Base-by-base conservation (phyloP, 2,329 filamentous ascomycete species). In the Colletotrichum neosansevieriae region DNA sequence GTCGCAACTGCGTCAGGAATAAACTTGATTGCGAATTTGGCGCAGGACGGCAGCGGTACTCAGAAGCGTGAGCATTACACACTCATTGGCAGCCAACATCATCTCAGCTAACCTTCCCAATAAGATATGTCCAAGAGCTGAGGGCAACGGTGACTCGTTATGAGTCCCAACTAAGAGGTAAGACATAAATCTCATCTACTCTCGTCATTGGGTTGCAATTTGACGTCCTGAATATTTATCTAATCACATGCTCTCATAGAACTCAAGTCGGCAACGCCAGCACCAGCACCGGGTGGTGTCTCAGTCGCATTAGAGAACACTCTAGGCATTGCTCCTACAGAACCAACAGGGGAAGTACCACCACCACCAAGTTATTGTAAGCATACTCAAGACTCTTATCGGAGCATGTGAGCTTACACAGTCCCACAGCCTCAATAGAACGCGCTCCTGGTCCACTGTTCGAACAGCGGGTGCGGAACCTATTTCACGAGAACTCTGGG, bases 1-100 rank as follows among this genome's bases (percentile, higher is more conserved):
- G 77, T 49, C 75, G 75, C 9, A 77, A 75, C 6, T 78, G 77
- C 56, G 75, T 73, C 32, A 76, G 76, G 61, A 76, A 77, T 32
- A 76, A 76, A 42, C 60, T 78, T 4, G 71, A 74, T 0, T 78
- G 77, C 60, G 73, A 78, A 29, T 78, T 78, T 71, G 76, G 78
- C 47, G 67, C 57, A 19, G 63, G 63, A 24, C 54, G 70, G n/a
- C 65, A 70, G 56, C 65, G 51, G 50, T 71, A 58, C 49, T 69
- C 70, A 2, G 67, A 70, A 64, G 59, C 67, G 70, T 71, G 21
- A 50, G 54, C 17, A n/a, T 6, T 19, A 40, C 9, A 17, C 32
- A 13, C 10, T 49, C 6, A 15, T 15, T 36, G 17, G 32, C 36
- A 11, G 34, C 34, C 11, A 15, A 54, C 3, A 19, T 15, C 15